These are phyloP conservation scores for Dactylellina drechsleri DNA, from an alignment of 2,329 filamentous ascomycete species.

Conservation along the genomic window DNA sequence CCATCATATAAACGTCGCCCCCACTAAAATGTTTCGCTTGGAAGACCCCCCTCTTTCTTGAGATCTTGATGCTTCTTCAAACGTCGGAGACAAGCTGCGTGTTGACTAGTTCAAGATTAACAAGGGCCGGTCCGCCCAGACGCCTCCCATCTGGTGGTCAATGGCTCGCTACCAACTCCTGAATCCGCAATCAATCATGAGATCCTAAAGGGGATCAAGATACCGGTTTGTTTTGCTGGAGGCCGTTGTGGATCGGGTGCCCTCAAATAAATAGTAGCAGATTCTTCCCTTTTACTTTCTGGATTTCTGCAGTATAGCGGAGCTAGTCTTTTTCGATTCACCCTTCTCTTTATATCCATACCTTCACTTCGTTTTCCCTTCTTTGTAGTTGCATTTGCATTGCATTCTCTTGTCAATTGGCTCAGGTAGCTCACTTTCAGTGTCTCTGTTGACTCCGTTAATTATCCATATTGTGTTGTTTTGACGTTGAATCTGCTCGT, in stretches of 20 bases:
- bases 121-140: conserved; percentile 30
- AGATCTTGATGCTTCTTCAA: conserved; percentile 30
- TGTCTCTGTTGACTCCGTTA: not conserved
- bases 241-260: conserved; percentile 24
- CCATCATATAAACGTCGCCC: not conserved
- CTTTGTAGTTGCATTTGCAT: not conserved
- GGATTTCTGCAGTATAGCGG: conserved; percentile 13
- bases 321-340: conserved; percentile 51
- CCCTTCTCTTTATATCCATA: conserved; percentile 19
- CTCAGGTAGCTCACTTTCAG: conserved; percentile 32
- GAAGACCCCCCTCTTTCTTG: conserved; percentile 13
- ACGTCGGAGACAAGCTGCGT: conserved; percentile 32
- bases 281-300: conserved; percentile 5
- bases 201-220: conserved; percentile 29
- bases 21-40: conserved; percentile 42
- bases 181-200: conserved; percentile 30
- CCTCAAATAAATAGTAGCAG: conserved; percentile 50
- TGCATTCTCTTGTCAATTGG: conserved; percentile 21
- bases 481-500: not conserved
- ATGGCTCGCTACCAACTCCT: conserved; percentile 35
- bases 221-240: conserved; percentile 15
- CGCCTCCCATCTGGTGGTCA: conserved; percentile 5
- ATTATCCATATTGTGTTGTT: conserved; percentile 7
- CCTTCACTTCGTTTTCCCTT: not conserved
- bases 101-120: conserved; percentile 5